Percentiles rank a stretch among this genome's conserved stretches.
phyloP scores from a whole-genome alignment of 768 basidiomycete species.

The Suillus spraguei region DNA sequence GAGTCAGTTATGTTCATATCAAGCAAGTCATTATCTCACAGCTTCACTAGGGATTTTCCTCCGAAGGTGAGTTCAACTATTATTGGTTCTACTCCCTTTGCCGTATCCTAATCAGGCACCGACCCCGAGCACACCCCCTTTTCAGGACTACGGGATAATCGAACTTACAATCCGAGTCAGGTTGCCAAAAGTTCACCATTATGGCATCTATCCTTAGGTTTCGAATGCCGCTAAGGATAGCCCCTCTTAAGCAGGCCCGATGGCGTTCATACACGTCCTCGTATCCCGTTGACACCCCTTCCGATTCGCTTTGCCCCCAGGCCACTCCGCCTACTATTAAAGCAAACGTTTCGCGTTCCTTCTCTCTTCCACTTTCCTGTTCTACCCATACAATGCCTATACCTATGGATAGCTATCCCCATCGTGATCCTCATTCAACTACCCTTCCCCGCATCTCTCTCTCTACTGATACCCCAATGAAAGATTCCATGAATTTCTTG shows the following conservation, averaged over 20 bases:
- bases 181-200: constrained; percentile 37
- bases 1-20: constrained; percentile 6
- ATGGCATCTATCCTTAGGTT: constrained; percentile 36
- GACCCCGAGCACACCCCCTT: constrained; percentile 19
- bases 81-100: constrained; percentile 20
- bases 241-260: constrained; percentile 44
- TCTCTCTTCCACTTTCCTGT: constrained; percentile 30
- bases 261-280: constrained; percentile 28
- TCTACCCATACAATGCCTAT: constrained; percentile 46
- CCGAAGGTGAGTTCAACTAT: constrained; percentile 19
- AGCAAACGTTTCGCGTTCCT: constrained; percentile 23
- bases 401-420: constrained; percentile 42
- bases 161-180: constrained; percentile 41
- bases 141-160: constrained; percentile 19
- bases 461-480: constrained; percentile 27
- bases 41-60: constrained; percentile 10
- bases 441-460: constrained; percentile 9
- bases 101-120: constrained; percentile 21
- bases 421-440: constrained; percentile 36
- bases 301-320: constrained; percentile 30
- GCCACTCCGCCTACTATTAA: constrained; percentile 43
- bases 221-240: constrained; percentile 33
- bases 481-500: constrained; percentile 39
- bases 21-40: constrained; percentile 9
- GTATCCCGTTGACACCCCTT: constrained; percentile 31